Base-by-base conservation (phyloP, 1,139 yeast genomes). In the Arxiozyma telluris region DNA sequence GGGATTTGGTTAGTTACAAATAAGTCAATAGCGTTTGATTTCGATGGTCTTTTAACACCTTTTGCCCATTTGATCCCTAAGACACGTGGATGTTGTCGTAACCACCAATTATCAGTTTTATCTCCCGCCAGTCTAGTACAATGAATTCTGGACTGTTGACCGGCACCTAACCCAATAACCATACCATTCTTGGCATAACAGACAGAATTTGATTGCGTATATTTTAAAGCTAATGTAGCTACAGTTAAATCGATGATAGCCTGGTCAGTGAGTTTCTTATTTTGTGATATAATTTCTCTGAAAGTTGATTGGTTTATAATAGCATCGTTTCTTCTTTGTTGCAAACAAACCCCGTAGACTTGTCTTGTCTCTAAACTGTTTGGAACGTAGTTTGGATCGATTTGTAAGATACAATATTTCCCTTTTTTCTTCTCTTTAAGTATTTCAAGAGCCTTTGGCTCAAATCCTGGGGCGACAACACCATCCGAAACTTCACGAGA, bases 91-190 rank as follows among this genome's bases (percentile, higher is more conserved):
- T 93, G 98, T 74, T 93, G 98, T 79, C 98, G 87, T 69, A 93
- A 80, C 98, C 98, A 93, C 98, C 98, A 93, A 80, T 89, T 90
- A 74, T 93, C 97, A 61, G 98, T 97, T 79, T 93, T 93, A 69
- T 93, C 98, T 71, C 98, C 98, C 52, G 98, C 98, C 65, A 93
- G 81, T 77, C 98, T 85, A 54, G 98, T 93, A 78, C 98, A 93
- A 78, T 93, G 98, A 69, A 93, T 93, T 77, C 98, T 87, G 52
- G 97, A 89, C 77, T 93, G 98, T 79, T 93, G 98, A 64, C 98
- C 98, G 57, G 98, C 98, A 68, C 98, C 98, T 66, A 93, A 81
- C 62, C 98, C 98, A 68, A 93, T 83, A 59, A 93, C 96, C 98
- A 93, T 93, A 77, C 98, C 98, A 72, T 90, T 88, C 77, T 89